phyloP scores from a whole-genome alignment of 2,329 filamentous ascomycete species.

The Claviceps citrina region DNA sequence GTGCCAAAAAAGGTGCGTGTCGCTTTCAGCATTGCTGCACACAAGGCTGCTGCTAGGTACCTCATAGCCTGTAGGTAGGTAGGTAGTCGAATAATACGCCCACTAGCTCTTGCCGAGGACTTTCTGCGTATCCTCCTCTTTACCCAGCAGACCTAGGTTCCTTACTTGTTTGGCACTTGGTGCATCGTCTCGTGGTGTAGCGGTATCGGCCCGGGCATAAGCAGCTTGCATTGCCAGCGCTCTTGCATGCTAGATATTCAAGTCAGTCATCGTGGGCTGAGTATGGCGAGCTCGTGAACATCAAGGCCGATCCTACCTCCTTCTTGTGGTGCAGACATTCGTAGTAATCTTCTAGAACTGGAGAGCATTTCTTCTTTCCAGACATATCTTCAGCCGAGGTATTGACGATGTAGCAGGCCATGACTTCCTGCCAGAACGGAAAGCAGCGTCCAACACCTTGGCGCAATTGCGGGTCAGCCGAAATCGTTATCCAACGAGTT shows the following conservation, averaged over 20 bases:
- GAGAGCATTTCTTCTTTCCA: slow-evolving; percentile 76
- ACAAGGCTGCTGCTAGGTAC: not conserved
- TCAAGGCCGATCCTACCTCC: slow-evolving; percentile 50
- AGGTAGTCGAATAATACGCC: not conserved
- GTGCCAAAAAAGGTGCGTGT: not conserved
- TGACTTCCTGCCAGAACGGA: slow-evolving; percentile 98
- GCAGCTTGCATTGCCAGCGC: slow-evolving; percentile 66
- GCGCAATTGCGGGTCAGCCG: slow-evolving; percentile 11
- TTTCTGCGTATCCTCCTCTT: slow-evolving; percentile 63
- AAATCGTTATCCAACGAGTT: not conserved
- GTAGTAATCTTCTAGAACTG: slow-evolving; percentile 88
- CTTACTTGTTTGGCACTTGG: slow-evolving; percentile 77
- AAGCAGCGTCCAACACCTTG: slow-evolving; percentile 67
- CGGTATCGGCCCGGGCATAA: slow-evolving; percentile 64
- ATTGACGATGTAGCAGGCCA: slow-evolving; percentile 96
- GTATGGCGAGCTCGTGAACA: not conserved
- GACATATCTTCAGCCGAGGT: slow-evolving; percentile 60
- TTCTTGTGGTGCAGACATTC: slow-evolving; percentile 98
- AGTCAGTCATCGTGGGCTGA: slow-evolving; percentile 8
- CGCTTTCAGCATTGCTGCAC: not conserved
- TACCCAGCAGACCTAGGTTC: slow-evolving; percentile 68
- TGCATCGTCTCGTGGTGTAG: slow-evolving; percentile 62
- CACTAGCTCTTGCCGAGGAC: slow-evolving; percentile 27
- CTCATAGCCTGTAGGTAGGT: too few relatives aligned
- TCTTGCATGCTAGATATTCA: slow-evolving; percentile 50